These are phyloP conservation scores for Rhazya stricta DNA, from an alignment of 257 asterid genomes.

Conservation along the genomic window DNA sequence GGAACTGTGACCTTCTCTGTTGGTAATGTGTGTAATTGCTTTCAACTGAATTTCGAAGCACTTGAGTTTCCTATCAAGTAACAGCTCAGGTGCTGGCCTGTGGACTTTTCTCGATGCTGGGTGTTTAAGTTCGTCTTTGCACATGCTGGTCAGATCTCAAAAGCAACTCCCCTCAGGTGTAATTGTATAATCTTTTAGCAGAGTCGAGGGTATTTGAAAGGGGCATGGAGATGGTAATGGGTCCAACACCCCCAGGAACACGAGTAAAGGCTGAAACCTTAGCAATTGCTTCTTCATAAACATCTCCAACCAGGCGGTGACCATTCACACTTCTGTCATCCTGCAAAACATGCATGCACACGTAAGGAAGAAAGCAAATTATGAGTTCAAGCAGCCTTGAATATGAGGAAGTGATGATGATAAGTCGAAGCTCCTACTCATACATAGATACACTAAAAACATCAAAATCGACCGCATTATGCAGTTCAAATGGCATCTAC, in stretches of 20 bases:
- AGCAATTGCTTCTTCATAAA: constrained; percentile 18
- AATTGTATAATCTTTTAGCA: constrained; percentile 20
- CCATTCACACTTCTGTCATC: constrained; percentile 5
- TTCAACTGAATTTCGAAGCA: neutral
- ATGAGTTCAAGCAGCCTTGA: neutral
- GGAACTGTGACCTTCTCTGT: neutral
- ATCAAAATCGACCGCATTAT: neutral
- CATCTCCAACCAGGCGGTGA: constrained; percentile 24
- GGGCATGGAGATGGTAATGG: constrained; percentile 26
- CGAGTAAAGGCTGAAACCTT: constrained; percentile 29
- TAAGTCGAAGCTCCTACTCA: neutral
- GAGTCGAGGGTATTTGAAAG: constrained; percentile 26
- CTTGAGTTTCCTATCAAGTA: neutral
- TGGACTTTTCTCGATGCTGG: neutral
- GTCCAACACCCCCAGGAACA: constrained; percentile 34
- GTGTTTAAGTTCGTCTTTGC: neutral
- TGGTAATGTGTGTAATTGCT: neutral
- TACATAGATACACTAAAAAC: neutral
- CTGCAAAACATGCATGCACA: constrained; percentile 6
- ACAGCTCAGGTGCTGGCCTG: neutral
- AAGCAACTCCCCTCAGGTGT: neutral
- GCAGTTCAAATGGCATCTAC: neutral
- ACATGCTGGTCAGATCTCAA: neutral
- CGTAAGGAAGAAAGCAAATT: neutral
- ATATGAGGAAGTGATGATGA: neutral